Evolutionary conservation across 768 basidiomycete genomes (phyloP), one percentile per base, ranked within the genome.

Genomic region (Kondoa subrosea): DNA sequence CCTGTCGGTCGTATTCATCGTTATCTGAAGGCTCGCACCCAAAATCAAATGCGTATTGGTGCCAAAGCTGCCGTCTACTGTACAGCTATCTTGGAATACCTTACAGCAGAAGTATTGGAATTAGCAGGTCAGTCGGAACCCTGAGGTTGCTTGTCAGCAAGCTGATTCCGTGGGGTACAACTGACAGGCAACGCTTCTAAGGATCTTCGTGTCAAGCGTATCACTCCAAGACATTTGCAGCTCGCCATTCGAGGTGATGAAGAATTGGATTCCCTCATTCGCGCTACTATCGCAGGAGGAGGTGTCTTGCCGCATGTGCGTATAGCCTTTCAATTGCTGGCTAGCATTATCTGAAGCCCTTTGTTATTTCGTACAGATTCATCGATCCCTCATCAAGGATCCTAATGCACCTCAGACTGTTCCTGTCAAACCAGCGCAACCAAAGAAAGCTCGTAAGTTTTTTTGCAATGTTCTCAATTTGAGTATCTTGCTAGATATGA

Each of bases 11-110:
- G 91, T 89, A 91, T 95, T 67, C 92, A 97, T 77, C 84, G 92
- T 80, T 93, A 89, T 79, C 79, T 95, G 72, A 91, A 95, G 77
- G 86, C 86, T 75, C 83, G 87, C 71, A 93, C 89, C 21, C 88
- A 91, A 76, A 87, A 92, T 78, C 92, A 91, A 75, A 86, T 93
- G 66, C 87, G 91, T 40, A 90, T 97, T 71, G 92, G 91, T 31
- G 92, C 91, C n/a, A 95, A 95, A 77, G 91, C 91, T 30, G 91
- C 92, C 8, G 92, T 96, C 17, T 93, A 93, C 77, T 90, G 89
- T n/a, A 86, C 88, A 40, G 91, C 92, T 33, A 91, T 95, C 72
- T 82, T 95, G 67, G 92, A 97, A 78, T 96, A 97, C 76, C 81
- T 97, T 64, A 93, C 91, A 0, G 92, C 92, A 12, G 92, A 97